Evolutionary conservation across 768 basidiomycete species (phyloP).

Genomic region (Lactarius trivialis): DNA sequence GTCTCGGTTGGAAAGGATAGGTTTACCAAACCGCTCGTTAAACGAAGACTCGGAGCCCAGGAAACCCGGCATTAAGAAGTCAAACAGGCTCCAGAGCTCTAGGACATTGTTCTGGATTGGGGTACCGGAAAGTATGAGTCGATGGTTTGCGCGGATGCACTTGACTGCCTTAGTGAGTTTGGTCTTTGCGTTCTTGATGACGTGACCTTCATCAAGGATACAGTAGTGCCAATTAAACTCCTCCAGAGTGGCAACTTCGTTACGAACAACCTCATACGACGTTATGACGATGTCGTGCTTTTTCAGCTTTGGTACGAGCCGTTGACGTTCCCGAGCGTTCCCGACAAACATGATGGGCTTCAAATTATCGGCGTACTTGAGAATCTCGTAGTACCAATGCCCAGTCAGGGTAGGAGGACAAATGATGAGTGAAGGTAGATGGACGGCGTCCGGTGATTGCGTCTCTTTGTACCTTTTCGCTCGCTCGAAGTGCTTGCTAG

Average conservation of each 20-base stretch:
- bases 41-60: constrained; percentile 92
- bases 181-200: constrained; percentile 98
- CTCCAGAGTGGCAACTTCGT: constrained; percentile 76
- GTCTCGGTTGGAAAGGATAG: constrained; percentile 90
- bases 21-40: constrained; percentile 93
- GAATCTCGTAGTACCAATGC: constrained; percentile 98
- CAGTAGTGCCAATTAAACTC: constrained; percentile 87
- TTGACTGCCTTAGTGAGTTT: constrained; percentile 97
- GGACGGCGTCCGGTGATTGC: constrained; percentile 66
- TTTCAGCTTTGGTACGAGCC: constrained; percentile 56
- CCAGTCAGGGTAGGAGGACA: constrained; percentile 97
- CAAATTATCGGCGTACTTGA: constrained; percentile 84
- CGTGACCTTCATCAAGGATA: constrained; percentile 95
- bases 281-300: constrained; percentile 89
- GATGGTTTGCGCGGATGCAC: constrained; percentile 80
- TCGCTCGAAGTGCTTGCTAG: constrained; percentile 89
- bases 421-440: constrained; percentile 88
- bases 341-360: constrained; percentile 86
- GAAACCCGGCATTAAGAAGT: constrained; percentile 99
- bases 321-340: constrained; percentile 71
- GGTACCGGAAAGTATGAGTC: constrained; percentile 91
- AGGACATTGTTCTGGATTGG: constrained; percentile 99
- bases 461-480: constrained; percentile 58
- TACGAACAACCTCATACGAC: constrained; percentile 95
- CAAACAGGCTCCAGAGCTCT: constrained; percentile 97